Evolutionary conservation across 345 rosid species (phyloP), one percentile per base, ranked within the genome.

Genomic region (Isatis tinctoria): DNA sequence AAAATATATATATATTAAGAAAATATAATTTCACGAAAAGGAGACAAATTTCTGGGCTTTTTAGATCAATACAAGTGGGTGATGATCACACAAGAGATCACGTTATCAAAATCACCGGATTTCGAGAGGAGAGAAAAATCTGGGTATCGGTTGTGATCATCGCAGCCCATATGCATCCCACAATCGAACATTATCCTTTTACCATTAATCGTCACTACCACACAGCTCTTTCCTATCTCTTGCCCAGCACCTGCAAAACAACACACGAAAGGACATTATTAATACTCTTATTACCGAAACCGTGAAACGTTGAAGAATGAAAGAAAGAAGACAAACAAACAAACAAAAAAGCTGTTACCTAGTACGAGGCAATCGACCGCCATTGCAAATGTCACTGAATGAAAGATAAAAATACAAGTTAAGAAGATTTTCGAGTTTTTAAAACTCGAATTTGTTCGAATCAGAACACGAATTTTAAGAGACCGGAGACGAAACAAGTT

Each of bases 181-280:
- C 97, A 95, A 70, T 95, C 99, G 36, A 95, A 95, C 98, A 95
- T 95, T 62, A 92, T 87, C 63, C 78, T 82, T 82, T 90, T 90
- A 28, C 94, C 92, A 10, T 90, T 89, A 81, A 95, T 85, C 28
- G 89, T 77, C 37, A 89, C 99, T n/a, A 95, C 88, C 24, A 80
- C 94, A 57, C 98, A 95, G 87, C 98, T 95, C 88, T 95, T 95
- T 14, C 98, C 98, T 3, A 95, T 88, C 74, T 90, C 98, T 80
- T 92, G 97, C 6, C 99, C 99, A 48, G 98, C 99, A 10, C 98
- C 98, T 90, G 74, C 22, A 75, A 6, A 27, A 54, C 24, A 17
- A 10, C 26, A 22, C 2, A 39, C 2, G 17, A n/a, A 5, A 35
- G 5, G 5, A 32, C 13, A 6, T 16, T 24, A 33, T 2, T 47